These are phyloP conservation scores for Mycena galopus DNA, from an alignment of 768 basidiomycete genomes.

Conservation along the genomic window DNA sequence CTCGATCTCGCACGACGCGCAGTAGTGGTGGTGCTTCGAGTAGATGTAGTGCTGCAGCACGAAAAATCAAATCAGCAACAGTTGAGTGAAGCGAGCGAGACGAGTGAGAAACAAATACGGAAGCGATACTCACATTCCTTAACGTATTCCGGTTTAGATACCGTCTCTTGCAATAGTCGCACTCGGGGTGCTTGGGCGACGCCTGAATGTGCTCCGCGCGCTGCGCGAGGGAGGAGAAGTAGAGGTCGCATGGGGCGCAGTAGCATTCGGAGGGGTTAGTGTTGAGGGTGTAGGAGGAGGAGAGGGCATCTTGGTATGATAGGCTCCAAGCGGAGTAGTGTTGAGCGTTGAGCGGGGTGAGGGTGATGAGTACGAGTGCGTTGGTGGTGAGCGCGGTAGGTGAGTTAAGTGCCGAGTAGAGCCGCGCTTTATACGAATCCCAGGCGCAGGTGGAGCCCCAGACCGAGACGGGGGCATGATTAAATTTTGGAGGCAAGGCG, in stretches of 20 bases:
- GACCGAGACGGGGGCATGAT: too few species aligned
- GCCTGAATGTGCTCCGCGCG: slow-evolving; percentile 37
- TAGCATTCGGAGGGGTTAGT: slow-evolving; percentile 29
- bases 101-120: background rate
- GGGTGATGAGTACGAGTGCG: too few species aligned
- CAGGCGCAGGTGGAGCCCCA: too few species aligned
- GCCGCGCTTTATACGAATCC: too few species aligned
- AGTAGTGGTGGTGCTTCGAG: slow-evolving; percentile 42
- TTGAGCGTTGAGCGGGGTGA: background rate
- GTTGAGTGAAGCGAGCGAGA: background rate
- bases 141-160: slow-evolving; percentile 39
- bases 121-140: slow-evolving; percentile 32
- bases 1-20: slow-evolving; percentile 37
- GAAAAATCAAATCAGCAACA: background rate
- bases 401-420: too few species aligned
- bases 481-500: too few species aligned
- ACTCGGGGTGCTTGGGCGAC: slow-evolving; percentile 36
- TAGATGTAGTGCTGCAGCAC: slow-evolving; percentile 35
- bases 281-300: too few species aligned
- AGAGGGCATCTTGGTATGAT: too few species aligned
- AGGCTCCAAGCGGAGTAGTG: background rate
- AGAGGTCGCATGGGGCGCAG: slow-evolving; percentile 41
- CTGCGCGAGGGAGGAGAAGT: slow-evolving; percentile 34
- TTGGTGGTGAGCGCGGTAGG: too few species aligned
- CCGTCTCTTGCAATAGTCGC: slow-evolving; percentile 36